Conservation (phyloP, 2,329 filamentous ascomycete genomes). For the Penicillium sp. region DNA sequence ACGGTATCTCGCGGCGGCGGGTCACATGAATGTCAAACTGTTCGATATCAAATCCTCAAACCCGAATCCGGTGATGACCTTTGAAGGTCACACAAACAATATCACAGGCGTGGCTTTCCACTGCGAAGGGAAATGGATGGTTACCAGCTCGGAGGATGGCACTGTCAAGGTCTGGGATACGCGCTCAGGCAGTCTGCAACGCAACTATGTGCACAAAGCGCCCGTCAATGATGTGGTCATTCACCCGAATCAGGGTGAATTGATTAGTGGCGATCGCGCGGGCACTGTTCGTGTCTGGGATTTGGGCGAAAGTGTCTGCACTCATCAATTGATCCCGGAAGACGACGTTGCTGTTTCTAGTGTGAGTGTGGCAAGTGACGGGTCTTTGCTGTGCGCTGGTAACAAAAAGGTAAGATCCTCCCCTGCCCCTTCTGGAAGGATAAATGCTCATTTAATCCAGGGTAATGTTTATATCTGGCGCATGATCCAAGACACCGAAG, state of each 20-base stretch:
- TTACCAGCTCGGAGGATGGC: slow-evolving; percentile 93
- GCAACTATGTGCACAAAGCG: slow-evolving; percentile 85
- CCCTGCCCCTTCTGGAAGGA: neutral
- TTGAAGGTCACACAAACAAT: slow-evolving; percentile 93
- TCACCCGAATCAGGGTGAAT: slow-evolving; percentile 95
- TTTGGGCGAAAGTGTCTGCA: slow-evolving; percentile 92
- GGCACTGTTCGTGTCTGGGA: slow-evolving; percentile 97
- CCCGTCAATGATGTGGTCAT: slow-evolving; percentile 99
- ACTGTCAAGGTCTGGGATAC: slow-evolving; percentile 98
- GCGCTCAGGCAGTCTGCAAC: slow-evolving; percentile 75
- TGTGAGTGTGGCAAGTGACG: slow-evolving; percentile 93
- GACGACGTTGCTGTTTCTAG: slow-evolving; percentile 91
- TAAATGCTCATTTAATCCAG: slow-evolving; percentile 42
- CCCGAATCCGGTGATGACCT: slow-evolving; percentile 84
- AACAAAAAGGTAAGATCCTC: slow-evolving; percentile 69
- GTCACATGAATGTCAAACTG: slow-evolving; percentile 85
- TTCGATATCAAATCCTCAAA: slow-evolving; percentile 99
- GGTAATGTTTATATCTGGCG: slow-evolving; percentile 98
- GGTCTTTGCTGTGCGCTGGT: slow-evolving; percentile 84
- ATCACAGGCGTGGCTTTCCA: slow-evolving; percentile 97
- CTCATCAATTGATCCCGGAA: slow-evolving; percentile 91
- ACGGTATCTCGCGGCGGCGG: slow-evolving; percentile 80
- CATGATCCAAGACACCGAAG: slow-evolving; percentile 76
- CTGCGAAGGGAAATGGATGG: slow-evolving; percentile 99
- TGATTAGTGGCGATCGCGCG: slow-evolving; percentile 90